Conservation (phyloP, 1,139 yeast genomes). For the Hanseniaspora gamundiae region DNA sequence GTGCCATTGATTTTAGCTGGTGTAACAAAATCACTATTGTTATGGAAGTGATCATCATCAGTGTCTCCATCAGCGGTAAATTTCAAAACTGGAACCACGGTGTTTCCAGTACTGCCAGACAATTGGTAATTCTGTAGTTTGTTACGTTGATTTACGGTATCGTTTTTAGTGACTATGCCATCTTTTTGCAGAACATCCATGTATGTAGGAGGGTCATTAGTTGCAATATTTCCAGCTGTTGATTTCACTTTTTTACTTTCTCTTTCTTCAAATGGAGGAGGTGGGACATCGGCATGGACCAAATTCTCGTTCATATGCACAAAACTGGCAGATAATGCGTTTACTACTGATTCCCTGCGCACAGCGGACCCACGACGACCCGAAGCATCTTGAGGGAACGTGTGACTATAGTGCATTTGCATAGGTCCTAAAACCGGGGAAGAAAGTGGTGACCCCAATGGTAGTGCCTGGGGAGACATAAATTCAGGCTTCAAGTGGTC, state of each 20-base stretch:
- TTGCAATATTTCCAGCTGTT: not conserved
- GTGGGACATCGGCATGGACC: constrained; percentile 7
- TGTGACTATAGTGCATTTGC: not conserved
- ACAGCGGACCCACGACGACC: too few species aligned
- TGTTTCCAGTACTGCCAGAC: constrained; percentile 2
- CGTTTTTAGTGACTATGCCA: constrained; percentile 6
- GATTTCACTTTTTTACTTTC: constrained; percentile 8
- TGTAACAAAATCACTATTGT: not conserved
- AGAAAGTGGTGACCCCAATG: constrained; percentile 33
- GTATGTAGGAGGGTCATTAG: constrained; percentile 27
- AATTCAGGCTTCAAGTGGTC: constrained; percentile 32
- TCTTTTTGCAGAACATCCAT: constrained; percentile 20
- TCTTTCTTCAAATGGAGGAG: constrained; percentile 25
- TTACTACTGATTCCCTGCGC: too few species aligned
- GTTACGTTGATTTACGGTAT: too few species aligned
- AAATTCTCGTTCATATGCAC: not conserved
- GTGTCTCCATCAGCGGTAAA: constrained; percentile 8
- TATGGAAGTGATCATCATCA: constrained; percentile 8
- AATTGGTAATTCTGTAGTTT: not conserved
- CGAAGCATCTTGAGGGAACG: not conserved
- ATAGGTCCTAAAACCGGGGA: constrained; percentile 19
- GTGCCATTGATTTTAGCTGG: not conserved
- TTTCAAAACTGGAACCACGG: constrained; percentile 5
- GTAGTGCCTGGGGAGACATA: constrained; percentile 48
- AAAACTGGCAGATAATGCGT: not conserved